A percentile compares a stretch with the other conserved stretches of the same genome.
phyloP scores from a whole-genome alignment of 805 yeast genomes.

The Wickerhamomyces bovis region DNA sequence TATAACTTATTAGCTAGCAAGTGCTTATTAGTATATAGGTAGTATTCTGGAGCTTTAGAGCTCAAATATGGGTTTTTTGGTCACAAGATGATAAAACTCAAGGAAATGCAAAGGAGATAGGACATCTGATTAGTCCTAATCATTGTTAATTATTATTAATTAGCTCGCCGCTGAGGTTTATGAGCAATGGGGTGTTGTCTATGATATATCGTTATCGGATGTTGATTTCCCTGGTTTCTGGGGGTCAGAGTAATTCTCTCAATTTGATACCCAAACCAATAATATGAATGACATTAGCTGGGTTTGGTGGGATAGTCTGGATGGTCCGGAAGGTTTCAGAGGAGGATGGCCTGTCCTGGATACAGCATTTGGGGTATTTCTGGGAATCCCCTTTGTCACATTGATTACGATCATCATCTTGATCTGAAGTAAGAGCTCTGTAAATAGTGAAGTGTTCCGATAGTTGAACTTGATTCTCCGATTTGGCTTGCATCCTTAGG shows the following conservation, averaged over 20 bases:
- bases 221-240: not conserved
- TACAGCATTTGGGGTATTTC: conserved; percentile 6
- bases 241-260: conserved; percentile 3
- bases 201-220: not conserved
- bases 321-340: conserved; percentile 1
- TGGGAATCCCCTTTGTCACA: not conserved
- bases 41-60: too few relatives aligned
- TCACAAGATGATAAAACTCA: too few relatives aligned
- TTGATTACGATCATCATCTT: not conserved
- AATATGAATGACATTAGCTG: conserved; percentile 2
- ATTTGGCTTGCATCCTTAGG: not conserved
- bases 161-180: too few relatives aligned
- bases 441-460: not conserved
- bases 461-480: not conserved
- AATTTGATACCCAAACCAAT: conserved; percentile 9
- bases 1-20: too few relatives aligned
- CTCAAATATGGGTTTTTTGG: too few relatives aligned
- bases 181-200: not conserved
- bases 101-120: too few relatives aligned
- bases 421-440: not conserved
- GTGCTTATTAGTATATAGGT: too few relatives aligned
- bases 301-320: too few relatives aligned
- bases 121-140: too few relatives aligned
- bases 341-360: not conserved
- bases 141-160: too few relatives aligned